phyloP scores from a whole-genome alignment of 2,329 filamentous ascomycete genomes.

The Clarireedia hainanense region DNA sequence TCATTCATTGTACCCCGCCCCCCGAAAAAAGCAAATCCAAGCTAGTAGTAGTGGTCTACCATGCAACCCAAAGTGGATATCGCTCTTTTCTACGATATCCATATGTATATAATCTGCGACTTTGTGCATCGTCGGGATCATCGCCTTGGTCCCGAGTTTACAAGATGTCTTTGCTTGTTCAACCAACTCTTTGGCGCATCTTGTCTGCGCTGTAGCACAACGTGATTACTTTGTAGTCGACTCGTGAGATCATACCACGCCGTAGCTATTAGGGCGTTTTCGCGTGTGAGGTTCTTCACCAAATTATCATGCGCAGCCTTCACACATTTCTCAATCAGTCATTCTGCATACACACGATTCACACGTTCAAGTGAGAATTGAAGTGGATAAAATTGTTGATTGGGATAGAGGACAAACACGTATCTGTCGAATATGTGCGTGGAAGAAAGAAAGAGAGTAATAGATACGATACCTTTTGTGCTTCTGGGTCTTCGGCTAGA shows the following conservation, averaged over 20 bases:
- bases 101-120: not conserved
- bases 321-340: slow-evolving; percentile 10
- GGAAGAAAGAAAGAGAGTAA: slow-evolving; percentile 10
- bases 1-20: not conserved
- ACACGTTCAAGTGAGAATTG: slow-evolving; percentile 1
- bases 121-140: slow-evolving; percentile 9
- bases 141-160: slow-evolving; percentile 38
- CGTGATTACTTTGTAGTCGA: slow-evolving; percentile 74
- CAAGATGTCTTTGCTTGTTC: slow-evolving; percentile 70
- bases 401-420: not conserved
- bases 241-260: slow-evolving; percentile 80
- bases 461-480: slow-evolving; percentile 25
- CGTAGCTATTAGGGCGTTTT: slow-evolving; percentile 71
- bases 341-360: slow-evolving; percentile 9
- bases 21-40: not conserved
- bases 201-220: slow-evolving; percentile 65
- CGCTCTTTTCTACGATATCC: not conserved
- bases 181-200: slow-evolving; percentile 77
- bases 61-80: not conserved
- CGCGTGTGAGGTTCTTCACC: slow-evolving; percentile 58
- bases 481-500: slow-evolving; percentile 23
- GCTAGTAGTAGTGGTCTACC: not conserved
- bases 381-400: slow-evolving; percentile 1
- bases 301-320: slow-evolving; percentile 26
- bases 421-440: slow-evolving; percentile 5